Evolutionary conservation across 2,329 filamentous ascomycete genomes (phyloP).

Genomic region (Aspergillus proliferans): DNA sequence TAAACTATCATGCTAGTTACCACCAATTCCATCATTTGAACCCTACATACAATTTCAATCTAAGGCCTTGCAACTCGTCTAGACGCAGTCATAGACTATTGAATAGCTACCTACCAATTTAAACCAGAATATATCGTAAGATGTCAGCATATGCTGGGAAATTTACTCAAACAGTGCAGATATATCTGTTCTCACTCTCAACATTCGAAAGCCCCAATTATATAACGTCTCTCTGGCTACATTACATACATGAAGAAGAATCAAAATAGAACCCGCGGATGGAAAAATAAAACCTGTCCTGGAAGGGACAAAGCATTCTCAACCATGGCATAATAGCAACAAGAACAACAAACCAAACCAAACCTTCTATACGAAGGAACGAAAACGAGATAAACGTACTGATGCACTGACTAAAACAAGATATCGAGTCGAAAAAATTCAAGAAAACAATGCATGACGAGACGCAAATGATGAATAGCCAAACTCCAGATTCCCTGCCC

Average conservation of each 20-base stretch:
- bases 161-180: too few relatives aligned
- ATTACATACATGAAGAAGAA: not conserved
- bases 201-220: too few relatives aligned
- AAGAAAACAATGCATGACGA: not conserved
- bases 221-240: not conserved
- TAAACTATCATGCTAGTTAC: not conserved
- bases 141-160: too few relatives aligned
- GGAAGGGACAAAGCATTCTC: not conserved
- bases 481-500: constrained; percentile 14
- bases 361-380: not conserved
- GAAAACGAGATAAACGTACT: not conserved
- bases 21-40: too few relatives aligned
- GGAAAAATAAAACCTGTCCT: not conserved
- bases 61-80: too few relatives aligned
- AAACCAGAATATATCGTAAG: too few relatives aligned
- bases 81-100: too few relatives aligned
- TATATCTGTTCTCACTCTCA: too few relatives aligned
- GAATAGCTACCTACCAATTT: too few relatives aligned
- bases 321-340: not conserved
- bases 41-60: too few relatives aligned
- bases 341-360: not conserved
- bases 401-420: not conserved
- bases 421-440: not conserved
- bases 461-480: constrained; percentile 5
- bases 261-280: not conserved